Conservation (phyloP, 768 basidiomycete genomes). For the Cubamyces sp. region DNA sequence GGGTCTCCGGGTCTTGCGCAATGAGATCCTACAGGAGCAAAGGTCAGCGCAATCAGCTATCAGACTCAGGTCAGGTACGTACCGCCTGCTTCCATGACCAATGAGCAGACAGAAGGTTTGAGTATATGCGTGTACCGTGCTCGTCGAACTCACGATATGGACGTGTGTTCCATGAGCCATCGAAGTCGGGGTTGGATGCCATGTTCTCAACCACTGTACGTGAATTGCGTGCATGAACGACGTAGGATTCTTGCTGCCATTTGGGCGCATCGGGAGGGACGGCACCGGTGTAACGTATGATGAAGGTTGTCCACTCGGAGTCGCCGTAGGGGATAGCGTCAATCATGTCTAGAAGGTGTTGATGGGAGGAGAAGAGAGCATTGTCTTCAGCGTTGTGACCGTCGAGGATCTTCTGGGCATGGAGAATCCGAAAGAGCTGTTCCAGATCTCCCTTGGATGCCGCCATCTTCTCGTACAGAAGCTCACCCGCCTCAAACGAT, state of each 20-base stretch:
- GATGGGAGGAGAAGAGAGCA: not conserved
- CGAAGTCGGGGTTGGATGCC: slow-evolving; percentile 41
- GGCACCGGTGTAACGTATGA: slow-evolving; percentile 31
- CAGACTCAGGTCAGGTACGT: not conserved
- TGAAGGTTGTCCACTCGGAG: slow-evolving; percentile 31
- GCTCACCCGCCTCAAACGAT: slow-evolving; percentile 24
- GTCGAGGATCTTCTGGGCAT: not conserved
- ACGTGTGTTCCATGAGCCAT: slow-evolving; percentile 36
- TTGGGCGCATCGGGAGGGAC: slow-evolving; percentile 29
- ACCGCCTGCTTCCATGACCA: slow-evolving; percentile 47
- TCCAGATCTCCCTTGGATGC: slow-evolving; percentile 10
- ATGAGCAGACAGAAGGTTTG: slow-evolving; percentile 46
- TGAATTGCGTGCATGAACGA: slow-evolving; percentile 40
- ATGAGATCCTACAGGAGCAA: not conserved
- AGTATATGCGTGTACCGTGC: slow-evolving; percentile 32
- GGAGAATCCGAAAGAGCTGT: slow-evolving; percentile 16
- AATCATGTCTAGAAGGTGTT: slow-evolving; percentile 33
- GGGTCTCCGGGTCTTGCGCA: not conserved
- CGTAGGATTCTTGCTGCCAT: slow-evolving; percentile 39
- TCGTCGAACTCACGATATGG: slow-evolving; percentile 35
- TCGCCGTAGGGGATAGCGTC: slow-evolving; percentile 32
- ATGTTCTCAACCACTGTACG: slow-evolving; percentile 33
- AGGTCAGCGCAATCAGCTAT: no score
- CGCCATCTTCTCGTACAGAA: slow-evolving; percentile 5
- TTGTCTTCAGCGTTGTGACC: not conserved